Evolutionary conservation across 1,284 basidiomycete genomes (phyloP), one percentile per base, ranked within the genome.

Genomic region (Anthracocystis panici-leucophaei): DNA sequence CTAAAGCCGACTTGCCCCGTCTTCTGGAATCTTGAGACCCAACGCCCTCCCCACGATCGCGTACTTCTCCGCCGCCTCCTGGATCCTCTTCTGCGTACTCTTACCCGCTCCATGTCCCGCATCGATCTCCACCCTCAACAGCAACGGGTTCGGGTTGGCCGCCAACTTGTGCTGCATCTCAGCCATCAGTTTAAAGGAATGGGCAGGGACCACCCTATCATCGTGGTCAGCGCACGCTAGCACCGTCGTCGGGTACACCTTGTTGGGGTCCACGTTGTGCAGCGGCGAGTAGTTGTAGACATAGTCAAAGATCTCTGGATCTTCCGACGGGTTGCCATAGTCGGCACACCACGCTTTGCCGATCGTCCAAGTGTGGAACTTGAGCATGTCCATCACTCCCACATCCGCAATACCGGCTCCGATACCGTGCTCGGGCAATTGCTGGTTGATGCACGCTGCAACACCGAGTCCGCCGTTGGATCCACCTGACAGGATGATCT

Each of bases 271-370:
- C 11, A 83, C 80, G 21, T 83, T 84, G 75, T 84, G 82, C 57
- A 84, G 67, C 20, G 81, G 82, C 52, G 81, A 83, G 63, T 82
- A 83, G 21, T 56, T 65, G 57, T 72, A 73, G 45, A 78, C 72
- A 59, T 84, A 82, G 65, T 84, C 83, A 49, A 84, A 80, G 50
- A 78, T 72, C 44, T 65, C 65, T 0, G 78, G 73, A 48, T 82
- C 81, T 29, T 81, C 80, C 25, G 91, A 89, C 5, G 93, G 91
- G 81, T 93, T 87, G n/a, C 93, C 93, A 77, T 91, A 94, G 85
- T 94, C 93, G 21, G 90, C 89, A 2, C 88, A 89, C 93, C 93
- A 95, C 1, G 91, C 91, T 64, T 89, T 88, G 46, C 92, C 91
- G 89, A 83, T 83, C 14, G 82, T 84, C 75, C 77, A 84, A 10